A percentile compares a stretch with the other conserved stretches of the same genome.
These are phyloP conservation scores for Yarrowia sp. DNA, from an alignment of 805 yeast species.

Conservation along the genomic window DNA sequence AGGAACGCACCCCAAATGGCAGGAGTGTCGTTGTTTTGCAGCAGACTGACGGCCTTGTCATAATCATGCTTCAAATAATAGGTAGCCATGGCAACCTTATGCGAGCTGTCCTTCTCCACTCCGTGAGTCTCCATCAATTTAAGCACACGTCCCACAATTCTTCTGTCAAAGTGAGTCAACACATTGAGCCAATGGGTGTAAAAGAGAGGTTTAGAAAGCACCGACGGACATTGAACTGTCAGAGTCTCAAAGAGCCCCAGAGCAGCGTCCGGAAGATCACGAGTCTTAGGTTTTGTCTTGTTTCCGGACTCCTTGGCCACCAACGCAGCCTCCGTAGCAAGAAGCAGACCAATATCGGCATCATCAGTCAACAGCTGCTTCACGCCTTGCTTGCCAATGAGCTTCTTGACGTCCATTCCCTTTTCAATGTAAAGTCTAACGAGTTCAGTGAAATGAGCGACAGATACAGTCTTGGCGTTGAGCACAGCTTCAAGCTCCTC, in stretches of 20 bases:
- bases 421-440: neutral
- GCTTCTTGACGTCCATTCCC: neutral
- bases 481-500: neutral
- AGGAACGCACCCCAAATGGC: conserved; percentile 32
- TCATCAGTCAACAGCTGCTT: neutral
- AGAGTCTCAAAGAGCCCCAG: conserved; percentile 4
- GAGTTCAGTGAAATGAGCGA: conserved; percentile 7
- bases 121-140: conserved; percentile 9
- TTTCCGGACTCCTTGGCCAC: conserved; percentile 1
- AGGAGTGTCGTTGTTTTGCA: neutral
- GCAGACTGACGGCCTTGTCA: neutral
- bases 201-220: neutral
- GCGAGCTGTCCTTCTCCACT: conserved; percentile 1
- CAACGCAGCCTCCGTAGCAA: conserved; percentile 15
- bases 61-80: conserved; percentile 15
- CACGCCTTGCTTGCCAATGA: neutral
- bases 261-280: neutral
- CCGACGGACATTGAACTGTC: neutral
- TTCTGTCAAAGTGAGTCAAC: conserved; percentile 8
- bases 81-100: conserved; percentile 13
- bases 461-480: conserved; percentile 6
- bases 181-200: conserved; percentile 30
- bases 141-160: neutral
- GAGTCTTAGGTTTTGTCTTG: neutral
- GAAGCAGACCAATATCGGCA: conserved; percentile 17